A percentile compares a stretch with the other conserved stretches of the same genome.
Evolutionary conservation across 2,329 filamentous ascomycete species (phyloP).

Genomic region (Albophoma yamanashiensis): DNA sequence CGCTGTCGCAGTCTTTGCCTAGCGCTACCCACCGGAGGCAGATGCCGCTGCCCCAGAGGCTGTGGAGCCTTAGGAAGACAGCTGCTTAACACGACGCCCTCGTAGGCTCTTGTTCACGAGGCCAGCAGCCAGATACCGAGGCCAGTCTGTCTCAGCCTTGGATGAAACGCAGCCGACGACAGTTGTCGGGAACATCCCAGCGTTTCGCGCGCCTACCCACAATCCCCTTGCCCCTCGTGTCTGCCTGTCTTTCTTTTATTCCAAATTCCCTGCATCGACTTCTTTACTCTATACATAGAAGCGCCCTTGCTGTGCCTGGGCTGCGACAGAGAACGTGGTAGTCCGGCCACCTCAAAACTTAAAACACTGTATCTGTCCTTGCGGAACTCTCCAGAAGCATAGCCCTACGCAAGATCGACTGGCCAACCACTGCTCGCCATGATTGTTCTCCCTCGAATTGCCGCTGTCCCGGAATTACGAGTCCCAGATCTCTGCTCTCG

Average conservation of each 20-base stretch:
- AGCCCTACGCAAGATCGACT: neutral
- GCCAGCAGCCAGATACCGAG: conserved; percentile 4
- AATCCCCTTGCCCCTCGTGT: conserved; percentile 6
- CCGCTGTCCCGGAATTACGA: conserved; percentile 9
- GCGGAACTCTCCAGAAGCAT: neutral
- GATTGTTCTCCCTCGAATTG: conserved; percentile 17
- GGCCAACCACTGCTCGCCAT: conserved; percentile 9
- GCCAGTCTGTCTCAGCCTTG: conserved; percentile 19
- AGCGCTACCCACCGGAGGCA: neutral
- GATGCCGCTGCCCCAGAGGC: neutral
- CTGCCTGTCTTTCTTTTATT: conserved; percentile 8
- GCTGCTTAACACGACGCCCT: neutral
- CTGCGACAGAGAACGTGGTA: neutral
- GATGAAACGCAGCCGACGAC: conserved; percentile 21
- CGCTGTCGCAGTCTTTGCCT: neutral
- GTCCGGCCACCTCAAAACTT: neutral
- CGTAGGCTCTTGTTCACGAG: neutral
- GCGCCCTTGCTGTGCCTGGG: conserved; percentile 1
- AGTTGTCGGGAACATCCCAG: conserved; percentile 9
- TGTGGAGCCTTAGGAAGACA: neutral
- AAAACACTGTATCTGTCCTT: neutral
- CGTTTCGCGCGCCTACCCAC: conserved; percentile 7
- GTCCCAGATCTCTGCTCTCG: conserved; percentile 3
- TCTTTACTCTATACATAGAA: neutral
- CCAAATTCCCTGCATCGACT: conserved; percentile 4